A percentile compares a stretch with the other conserved stretches of the same genome.
These are phyloP conservation scores for Parsonsia alboflavescens DNA, from an alignment of 257 asterid genomes.

Conservation along the genomic window DNA sequence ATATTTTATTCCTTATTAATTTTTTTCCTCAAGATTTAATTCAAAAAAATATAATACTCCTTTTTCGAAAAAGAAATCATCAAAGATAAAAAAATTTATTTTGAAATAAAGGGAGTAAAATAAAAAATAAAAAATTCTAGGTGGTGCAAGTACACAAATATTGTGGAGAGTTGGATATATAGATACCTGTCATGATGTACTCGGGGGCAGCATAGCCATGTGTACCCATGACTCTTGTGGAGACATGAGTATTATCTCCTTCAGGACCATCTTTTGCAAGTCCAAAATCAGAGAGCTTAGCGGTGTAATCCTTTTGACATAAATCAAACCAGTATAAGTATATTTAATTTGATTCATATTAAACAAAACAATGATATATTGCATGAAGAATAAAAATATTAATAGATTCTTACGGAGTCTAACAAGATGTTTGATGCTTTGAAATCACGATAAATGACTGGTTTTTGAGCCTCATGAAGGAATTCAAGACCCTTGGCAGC, in stretches of 20 bases:
- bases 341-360: background rate
- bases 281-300: slow-evolving; percentile 88
- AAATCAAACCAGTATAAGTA: background rate
- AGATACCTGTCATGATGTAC: slow-evolving; percentile 72
- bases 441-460: slow-evolving; percentile 84
- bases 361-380: too few species aligned
- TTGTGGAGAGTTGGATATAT: background rate
- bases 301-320: slow-evolving; percentile 56
- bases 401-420: slow-evolving; percentile 50
- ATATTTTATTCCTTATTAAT: too few species aligned
- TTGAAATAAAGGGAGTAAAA: too few species aligned
- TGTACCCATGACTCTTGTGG: slow-evolving; percentile 93
- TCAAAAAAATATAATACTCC: too few species aligned
- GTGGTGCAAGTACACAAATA: too few species aligned
- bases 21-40: too few species aligned
- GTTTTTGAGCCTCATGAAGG: slow-evolving; percentile 88
- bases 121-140: too few species aligned
- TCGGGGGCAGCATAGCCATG: slow-evolving; percentile 95
- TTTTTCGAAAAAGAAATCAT: too few species aligned
- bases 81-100: too few species aligned
- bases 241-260: slow-evolving; percentile 87
- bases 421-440: slow-evolving; percentile 82
- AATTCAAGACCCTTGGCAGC: slow-evolving; percentile 91
- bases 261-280: slow-evolving; percentile 92
- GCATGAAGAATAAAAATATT: too few species aligned